Evolutionary conservation across 148 eudicot species (phyloP).

Genomic region (Rhododendron molle): DNA sequence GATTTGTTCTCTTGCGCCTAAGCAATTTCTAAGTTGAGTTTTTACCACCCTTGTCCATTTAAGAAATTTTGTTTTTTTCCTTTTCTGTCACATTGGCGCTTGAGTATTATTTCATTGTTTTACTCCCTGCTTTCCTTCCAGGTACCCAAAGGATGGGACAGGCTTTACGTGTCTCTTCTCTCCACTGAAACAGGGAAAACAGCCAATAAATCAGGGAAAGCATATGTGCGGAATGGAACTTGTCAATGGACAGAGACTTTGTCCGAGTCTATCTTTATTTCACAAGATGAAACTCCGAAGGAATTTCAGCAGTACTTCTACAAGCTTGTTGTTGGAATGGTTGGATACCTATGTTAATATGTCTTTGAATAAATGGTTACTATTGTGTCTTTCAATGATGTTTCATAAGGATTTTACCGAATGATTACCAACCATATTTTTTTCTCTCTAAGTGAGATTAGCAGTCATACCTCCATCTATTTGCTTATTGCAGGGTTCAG

Average conservation of each 20-base stretch:
- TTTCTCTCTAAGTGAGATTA: not conserved
- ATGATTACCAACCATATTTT: not conserved
- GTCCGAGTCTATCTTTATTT: constrained; percentile 48
- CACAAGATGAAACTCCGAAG: constrained; percentile 39
- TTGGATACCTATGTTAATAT: constrained; percentile 16
- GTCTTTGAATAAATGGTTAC: constrained; percentile 1
- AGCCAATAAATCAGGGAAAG: constrained; percentile 50
- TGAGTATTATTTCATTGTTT: constrained; percentile 4
- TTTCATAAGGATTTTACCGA: not conserved
- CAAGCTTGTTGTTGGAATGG: constrained; percentile 71
- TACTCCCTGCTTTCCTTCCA: constrained; percentile 19
- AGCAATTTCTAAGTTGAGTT: not conserved
- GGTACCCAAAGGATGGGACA: constrained; percentile 96
- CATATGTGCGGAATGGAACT: constrained; percentile 53
- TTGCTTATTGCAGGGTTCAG: constrained; percentile 49
- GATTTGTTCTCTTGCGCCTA: not conserved
- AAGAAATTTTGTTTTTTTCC: not conserved
- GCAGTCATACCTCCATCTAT: not conserved
- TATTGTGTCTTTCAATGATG: not conserved
- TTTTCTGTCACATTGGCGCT: not conserved
- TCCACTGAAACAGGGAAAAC: constrained; percentile 67
- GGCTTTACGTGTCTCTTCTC: constrained; percentile 52
- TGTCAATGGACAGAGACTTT: constrained; percentile 75
- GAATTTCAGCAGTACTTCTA: constrained; percentile 38
- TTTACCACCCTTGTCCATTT: not conserved